phyloP scores from a whole-genome alignment of 768 basidiomycete species.

The Omphalotus guepiniiformis region DNA sequence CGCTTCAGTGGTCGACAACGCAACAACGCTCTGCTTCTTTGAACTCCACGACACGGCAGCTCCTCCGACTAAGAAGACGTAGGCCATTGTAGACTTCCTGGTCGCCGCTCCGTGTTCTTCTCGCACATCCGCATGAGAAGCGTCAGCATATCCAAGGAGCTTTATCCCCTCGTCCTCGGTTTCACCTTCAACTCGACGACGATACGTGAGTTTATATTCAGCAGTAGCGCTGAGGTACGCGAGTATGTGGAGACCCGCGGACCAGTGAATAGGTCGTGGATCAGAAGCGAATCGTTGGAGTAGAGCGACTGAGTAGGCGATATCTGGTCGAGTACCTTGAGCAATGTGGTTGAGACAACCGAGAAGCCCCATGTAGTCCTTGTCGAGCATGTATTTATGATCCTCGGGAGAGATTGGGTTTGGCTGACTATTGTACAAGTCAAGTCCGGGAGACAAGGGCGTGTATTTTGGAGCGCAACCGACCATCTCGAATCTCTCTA shows the following conservation, averaged over 20 bases:
- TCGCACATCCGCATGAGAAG: no score
- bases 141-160: constrained; percentile 18
- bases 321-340: background rate
- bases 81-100: constrained; percentile 29
- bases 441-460: background rate
- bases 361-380: background rate
- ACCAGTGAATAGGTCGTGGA: background rate
- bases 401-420: background rate
- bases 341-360: background rate
- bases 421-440: background rate
- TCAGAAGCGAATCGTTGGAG: background rate
- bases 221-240: background rate
- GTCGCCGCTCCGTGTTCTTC: constrained; percentile 7
- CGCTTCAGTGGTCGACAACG: no score
- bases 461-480: no score
- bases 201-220: background rate
- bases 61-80: constrained; percentile 25
- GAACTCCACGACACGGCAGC: constrained; percentile 32
- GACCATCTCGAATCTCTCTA: background rate
- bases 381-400: background rate
- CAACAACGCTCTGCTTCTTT: no score
- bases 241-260: background rate
- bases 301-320: background rate
- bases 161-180: constrained; percentile 10
- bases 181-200: background rate